These are phyloP conservation scores for Bathelium albidoporum DNA, from an alignment of 495 filamentous ascomycete genomes.

Conservation along the genomic window DNA sequence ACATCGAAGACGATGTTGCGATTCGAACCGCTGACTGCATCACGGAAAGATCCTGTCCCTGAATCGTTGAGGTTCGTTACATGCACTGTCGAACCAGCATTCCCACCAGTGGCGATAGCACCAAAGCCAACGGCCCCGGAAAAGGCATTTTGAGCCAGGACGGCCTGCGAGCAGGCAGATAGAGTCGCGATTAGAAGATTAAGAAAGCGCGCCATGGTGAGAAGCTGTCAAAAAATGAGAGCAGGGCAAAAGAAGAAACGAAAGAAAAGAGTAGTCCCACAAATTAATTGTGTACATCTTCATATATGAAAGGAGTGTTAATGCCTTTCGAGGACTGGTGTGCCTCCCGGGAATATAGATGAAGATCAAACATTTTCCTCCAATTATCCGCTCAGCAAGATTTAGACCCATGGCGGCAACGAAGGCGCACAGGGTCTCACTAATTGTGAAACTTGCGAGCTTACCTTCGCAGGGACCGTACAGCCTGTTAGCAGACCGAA, in stretches of 20 bases:
- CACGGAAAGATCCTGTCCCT: constrained; percentile 33
- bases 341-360: background rate
- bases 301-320: background rate
- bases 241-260: background rate
- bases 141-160: constrained; percentile 26
- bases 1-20: constrained; percentile 34
- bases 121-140: constrained; percentile 36
- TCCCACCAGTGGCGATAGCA: constrained; percentile 31
- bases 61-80: constrained; percentile 34
- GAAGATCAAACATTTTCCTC: background rate
- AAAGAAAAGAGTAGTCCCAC: background rate
- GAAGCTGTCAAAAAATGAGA: background rate
- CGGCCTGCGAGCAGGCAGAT: constrained; percentile 2
- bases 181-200: background rate
- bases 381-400: background rate
- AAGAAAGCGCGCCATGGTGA: background rate
- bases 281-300: background rate
- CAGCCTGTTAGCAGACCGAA: background rate
- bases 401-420: background rate
- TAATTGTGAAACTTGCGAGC: background rate
- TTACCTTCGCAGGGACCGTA: background rate
- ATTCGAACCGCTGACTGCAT: constrained; percentile 31
- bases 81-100: constrained; percentile 28
- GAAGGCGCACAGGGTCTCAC: background rate
- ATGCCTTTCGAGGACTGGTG: background rate